These are phyloP conservation scores for Hanseniaspora clermontiae DNA, from an alignment of 805 yeast species.

Conservation along the genomic window DNA sequence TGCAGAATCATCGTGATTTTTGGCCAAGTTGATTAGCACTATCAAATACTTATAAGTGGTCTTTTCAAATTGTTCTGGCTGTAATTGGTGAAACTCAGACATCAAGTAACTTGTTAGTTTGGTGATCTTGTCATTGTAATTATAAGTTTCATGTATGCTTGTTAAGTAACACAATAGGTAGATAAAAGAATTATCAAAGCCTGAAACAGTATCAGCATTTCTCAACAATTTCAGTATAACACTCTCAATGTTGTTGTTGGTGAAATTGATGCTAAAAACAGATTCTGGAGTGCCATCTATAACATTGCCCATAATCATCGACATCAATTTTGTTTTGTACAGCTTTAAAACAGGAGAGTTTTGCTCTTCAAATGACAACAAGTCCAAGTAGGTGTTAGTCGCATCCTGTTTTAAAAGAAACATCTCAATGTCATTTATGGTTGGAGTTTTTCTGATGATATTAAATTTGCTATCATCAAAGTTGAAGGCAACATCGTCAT, in stretches of 20 bases:
- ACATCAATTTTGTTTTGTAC: neutral
- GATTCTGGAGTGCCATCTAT: neutral
- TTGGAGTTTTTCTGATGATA: neutral
- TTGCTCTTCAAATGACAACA: neutral
- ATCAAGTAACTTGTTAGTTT: neutral
- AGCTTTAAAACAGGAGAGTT: neutral
- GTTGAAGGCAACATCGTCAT: neutral
- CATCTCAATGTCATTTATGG: neutral
- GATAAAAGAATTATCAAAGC: neutral
- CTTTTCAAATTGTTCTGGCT: neutral
- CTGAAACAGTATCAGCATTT: neutral
- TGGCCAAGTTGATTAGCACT: neutral
- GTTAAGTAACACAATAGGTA: neutral
- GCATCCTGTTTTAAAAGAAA: neutral
- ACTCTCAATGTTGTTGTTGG: neutral
- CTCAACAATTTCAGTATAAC: neutral
- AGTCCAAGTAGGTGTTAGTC: neutral
- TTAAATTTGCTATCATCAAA: neutral
- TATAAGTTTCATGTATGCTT: neutral
- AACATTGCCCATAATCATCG: neutral
- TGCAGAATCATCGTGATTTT: neutral
- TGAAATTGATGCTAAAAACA: neutral
- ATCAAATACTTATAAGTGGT: neutral
- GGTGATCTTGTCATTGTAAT: neutral
- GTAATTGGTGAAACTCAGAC: constrained; percentile 8